Conservation (phyloP, 2,329 filamentous ascomycete genomes). For the Penicillium sp. region DNA sequence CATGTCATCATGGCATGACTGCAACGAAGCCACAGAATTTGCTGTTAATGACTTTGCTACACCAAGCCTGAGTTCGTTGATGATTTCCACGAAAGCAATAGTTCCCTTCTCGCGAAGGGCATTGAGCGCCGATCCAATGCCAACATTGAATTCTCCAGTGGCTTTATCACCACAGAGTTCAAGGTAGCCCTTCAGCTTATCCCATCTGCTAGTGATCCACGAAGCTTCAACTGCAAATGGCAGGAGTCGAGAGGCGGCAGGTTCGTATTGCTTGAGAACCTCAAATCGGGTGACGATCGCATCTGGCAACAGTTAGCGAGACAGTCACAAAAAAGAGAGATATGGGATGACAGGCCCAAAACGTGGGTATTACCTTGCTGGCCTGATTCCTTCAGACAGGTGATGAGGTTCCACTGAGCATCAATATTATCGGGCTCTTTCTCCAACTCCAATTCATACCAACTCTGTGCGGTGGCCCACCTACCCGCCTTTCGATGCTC, state of each 20-base stretch:
- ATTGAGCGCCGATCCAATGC: slow-evolving; percentile 69
- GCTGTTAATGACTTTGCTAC: slow-evolving; percentile 75
- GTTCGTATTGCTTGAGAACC: slow-evolving; percentile 62
- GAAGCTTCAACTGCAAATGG: slow-evolving; percentile 88
- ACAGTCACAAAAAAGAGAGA: background rate
- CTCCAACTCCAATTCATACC: slow-evolving; percentile 90
- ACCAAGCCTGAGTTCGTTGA: slow-evolving; percentile 69
- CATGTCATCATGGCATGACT: slow-evolving; percentile 81
- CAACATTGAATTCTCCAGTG: slow-evolving; percentile 77
- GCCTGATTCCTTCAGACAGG: slow-evolving; percentile 90
- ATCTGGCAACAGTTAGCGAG: slow-evolving; percentile 49
- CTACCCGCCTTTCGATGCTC: slow-evolving; percentile 90
- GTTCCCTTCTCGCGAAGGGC: slow-evolving; percentile 60
- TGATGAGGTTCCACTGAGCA: slow-evolving; percentile 79
- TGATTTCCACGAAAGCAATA: slow-evolving; percentile 57
- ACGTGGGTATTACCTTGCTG: slow-evolving; percentile 70
- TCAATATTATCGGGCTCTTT: slow-evolving; percentile 77
- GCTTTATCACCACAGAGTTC: slow-evolving; percentile 36
- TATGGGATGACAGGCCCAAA: background rate
- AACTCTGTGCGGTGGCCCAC: slow-evolving; percentile 94
- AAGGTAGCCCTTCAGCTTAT: slow-evolving; percentile 71
- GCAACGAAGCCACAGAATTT: slow-evolving; percentile 77
- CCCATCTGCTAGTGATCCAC: slow-evolving; percentile 86
- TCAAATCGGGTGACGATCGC: slow-evolving; percentile 85
- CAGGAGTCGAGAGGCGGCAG: slow-evolving; percentile 66